These are phyloP conservation scores for Plectosphaerella plurivora DNA, from an alignment of 2,329 filamentous ascomycete genomes.

Conservation along the genomic window DNA sequence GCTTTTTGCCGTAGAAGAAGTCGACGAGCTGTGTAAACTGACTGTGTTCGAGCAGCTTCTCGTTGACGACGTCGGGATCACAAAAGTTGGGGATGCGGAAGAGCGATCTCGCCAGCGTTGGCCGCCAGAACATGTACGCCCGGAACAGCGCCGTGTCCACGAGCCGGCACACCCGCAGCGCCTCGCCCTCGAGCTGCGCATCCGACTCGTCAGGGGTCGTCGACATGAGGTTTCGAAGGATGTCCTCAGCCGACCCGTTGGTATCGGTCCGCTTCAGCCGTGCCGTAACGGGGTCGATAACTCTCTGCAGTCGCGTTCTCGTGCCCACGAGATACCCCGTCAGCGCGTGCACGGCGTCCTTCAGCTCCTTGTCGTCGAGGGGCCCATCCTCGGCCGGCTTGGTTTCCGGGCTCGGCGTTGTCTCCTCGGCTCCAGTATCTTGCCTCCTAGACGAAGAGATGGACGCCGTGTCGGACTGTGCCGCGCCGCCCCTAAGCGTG, in stretches of 20 bases:
- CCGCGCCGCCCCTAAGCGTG: conserved; percentile 37
- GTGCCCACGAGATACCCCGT: conserved; percentile 87
- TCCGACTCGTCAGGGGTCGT: conserved; percentile 42
- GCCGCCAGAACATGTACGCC: conserved; percentile 88
- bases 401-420: conserved; percentile 44
- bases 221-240: conserved; percentile 52
- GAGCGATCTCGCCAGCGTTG: conserved; percentile 77
- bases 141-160: conserved; percentile 95
- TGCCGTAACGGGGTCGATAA: conserved; percentile 58
- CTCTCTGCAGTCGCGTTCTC: conserved; percentile 59
- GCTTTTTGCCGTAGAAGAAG: conserved; percentile 91
- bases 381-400: conserved; percentile 42
- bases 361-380: conserved; percentile 78
- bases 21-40: conserved; percentile 95
- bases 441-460: conserved; percentile 51
- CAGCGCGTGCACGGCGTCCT: conserved; percentile 74
- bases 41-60: conserved; percentile 82
- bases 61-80: conserved; percentile 90
- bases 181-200: conserved; percentile 62
- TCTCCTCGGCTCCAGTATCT: conserved; percentile 47
- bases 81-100: conserved; percentile 98
- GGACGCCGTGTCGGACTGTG: conserved; percentile 50
- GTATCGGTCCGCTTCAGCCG: conserved; percentile 49
- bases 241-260: conserved; percentile 40
- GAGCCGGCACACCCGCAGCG: conserved; percentile 72